Evolutionary conservation across 1,284 basidiomycete species (phyloP).

Genomic region (Inonotus hispidus): DNA sequence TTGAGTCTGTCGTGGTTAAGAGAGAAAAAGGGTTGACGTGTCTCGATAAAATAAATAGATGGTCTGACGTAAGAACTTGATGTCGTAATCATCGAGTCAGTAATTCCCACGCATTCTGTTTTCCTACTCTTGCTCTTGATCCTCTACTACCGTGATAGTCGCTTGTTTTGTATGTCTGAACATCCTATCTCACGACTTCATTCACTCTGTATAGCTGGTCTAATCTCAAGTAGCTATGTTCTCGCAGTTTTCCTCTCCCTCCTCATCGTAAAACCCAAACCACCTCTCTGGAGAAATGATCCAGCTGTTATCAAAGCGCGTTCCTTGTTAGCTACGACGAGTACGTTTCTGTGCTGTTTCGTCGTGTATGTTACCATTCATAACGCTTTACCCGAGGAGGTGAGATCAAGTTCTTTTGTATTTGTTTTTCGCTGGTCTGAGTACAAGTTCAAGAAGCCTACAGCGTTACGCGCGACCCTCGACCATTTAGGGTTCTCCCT

Average conservation of each 20-base stretch:
- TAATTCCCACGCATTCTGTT: neutral
- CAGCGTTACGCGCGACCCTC: constrained; percentile 18
- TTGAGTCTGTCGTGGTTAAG: constrained; percentile 37
- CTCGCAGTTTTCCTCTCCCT: constrained; percentile 12
- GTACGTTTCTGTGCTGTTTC: constrained; percentile 48
- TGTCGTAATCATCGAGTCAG: neutral
- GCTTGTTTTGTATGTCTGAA: neutral
- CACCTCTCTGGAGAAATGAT: constrained; percentile 54
- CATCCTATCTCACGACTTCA: neutral
- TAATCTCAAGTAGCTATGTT: constrained; percentile 13
- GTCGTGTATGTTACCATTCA: constrained; percentile 38
- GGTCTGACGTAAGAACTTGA: neutral
- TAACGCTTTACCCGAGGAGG: constrained; percentile 25
- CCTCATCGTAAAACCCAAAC: constrained; percentile 7
- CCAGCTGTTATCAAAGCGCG: constrained; percentile 69
- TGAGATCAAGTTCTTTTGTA: constrained; percentile 26
- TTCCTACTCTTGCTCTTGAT: neutral
- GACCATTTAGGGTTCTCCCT: constrained; percentile 29
- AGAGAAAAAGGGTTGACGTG: neutral
- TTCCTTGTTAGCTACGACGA: constrained; percentile 50
- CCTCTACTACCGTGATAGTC: neutral
- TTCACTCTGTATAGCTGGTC: constrained; percentile 5
- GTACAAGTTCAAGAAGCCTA: constrained; percentile 15
- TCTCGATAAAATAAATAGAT: neutral
- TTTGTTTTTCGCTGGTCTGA: constrained; percentile 7